Conservation (phyloP, 495 filamentous ascomycete species). For the Hypoxylon lenormandii region DNA sequence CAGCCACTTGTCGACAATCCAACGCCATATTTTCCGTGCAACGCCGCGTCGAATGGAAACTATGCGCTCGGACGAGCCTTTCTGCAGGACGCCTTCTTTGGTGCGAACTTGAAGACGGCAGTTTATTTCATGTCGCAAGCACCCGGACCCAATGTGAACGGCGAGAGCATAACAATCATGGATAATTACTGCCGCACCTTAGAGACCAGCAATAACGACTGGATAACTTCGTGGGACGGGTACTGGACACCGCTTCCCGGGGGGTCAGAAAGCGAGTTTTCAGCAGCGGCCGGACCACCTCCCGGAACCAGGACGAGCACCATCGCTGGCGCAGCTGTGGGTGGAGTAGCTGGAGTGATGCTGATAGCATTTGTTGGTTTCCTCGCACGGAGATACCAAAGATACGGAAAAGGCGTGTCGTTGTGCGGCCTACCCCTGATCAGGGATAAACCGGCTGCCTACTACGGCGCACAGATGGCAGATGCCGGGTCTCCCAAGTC, state of each 20-base stretch:
- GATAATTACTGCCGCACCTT: slow-evolving; percentile 20
- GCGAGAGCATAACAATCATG: slow-evolving; percentile 21
- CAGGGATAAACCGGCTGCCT: slow-evolving; percentile 23
- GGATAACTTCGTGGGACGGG: slow-evolving; percentile 26
- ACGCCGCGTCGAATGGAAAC: slow-evolving; percentile 38
- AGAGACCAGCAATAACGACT: slow-evolving; percentile 24
- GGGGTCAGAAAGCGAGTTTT: not conserved
- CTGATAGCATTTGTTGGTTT: slow-evolving; percentile 13
- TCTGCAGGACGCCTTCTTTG: slow-evolving; percentile 66
- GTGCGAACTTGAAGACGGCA: slow-evolving; percentile 54
- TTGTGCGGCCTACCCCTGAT: slow-evolving; percentile 14
- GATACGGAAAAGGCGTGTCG: slow-evolving; percentile 27
- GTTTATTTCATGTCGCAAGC: slow-evolving; percentile 31
- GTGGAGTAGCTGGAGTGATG: slow-evolving; percentile 14
- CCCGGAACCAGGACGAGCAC: not conserved
- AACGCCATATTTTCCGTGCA: slow-evolving; percentile 64
- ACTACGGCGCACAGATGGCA: slow-evolving; percentile 9
- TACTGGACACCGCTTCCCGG: slow-evolving; percentile 31
- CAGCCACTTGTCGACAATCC: slow-evolving; percentile 57
- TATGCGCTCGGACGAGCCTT: slow-evolving; percentile 64
- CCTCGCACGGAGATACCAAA: slow-evolving; percentile 7
- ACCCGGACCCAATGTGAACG: slow-evolving; percentile 19
- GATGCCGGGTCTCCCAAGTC: slow-evolving; percentile 4
- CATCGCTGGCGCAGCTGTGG: slow-evolving; percentile 19
- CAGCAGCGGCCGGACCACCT: not conserved